Conservation (phyloP, 257 asterid species). For the Hygrophila difformis region DNA sequence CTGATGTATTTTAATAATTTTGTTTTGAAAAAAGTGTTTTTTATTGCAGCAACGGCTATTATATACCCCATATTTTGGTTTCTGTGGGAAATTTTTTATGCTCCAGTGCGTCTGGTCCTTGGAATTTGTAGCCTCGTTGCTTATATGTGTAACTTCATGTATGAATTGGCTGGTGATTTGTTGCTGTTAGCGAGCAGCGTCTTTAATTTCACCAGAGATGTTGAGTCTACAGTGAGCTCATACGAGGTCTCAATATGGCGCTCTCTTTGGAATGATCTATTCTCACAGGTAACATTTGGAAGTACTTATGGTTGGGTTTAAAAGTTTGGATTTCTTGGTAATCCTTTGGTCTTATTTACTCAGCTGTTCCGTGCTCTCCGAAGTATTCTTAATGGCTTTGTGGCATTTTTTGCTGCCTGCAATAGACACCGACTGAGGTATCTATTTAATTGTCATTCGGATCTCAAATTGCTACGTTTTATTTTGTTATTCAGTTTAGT, state of each 20-base stretch:
- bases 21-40: constrained; percentile 13
- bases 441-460: constrained; percentile 3
- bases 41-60: constrained; percentile 53
- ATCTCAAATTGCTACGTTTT: not conserved
- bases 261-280: constrained; percentile 92
- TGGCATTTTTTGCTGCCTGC: constrained; percentile 72
- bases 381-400: constrained; percentile 83
- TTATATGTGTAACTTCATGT: constrained; percentile 29
- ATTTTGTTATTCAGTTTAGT: not conserved
- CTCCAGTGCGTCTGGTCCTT: constrained; percentile 66
- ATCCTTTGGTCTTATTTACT: constrained; percentile 11
- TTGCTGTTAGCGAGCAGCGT: constrained; percentile 53
- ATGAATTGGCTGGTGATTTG: constrained; percentile 34
- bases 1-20: constrained; percentile 9
- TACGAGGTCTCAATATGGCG: constrained; percentile 75
- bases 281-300: constrained; percentile 61
- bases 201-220: constrained; percentile 50
- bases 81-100: constrained; percentile 57
- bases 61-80: constrained; percentile 74
- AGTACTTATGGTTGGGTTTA: constrained; percentile 6
- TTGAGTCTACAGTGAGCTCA: constrained; percentile 63
- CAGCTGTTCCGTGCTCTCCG: constrained; percentile 93
- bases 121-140: constrained; percentile 47
- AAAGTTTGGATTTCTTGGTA: not conserved
- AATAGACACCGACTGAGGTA: constrained; percentile 95